phyloP scores from a whole-genome alignment of 306 rosid genomes.

The Datisca glomerata region DNA sequence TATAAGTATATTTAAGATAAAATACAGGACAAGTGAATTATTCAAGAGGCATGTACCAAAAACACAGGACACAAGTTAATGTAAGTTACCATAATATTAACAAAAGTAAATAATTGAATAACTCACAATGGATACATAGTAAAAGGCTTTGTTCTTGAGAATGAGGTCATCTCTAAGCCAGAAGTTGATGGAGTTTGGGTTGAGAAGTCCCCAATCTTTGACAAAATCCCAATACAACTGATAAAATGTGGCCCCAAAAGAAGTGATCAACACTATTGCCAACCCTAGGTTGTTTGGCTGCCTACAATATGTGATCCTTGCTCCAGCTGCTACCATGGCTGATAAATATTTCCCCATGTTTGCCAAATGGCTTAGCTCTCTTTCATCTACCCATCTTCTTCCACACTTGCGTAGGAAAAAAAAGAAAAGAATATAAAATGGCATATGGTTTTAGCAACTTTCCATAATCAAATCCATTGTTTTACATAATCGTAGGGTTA shows the following conservation, averaged over 20 bases:
- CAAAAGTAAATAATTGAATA: too few relatives aligned
- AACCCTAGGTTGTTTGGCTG: constrained; percentile 37
- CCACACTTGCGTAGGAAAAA: constrained; percentile 49
- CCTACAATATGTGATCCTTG: constrained; percentile 54
- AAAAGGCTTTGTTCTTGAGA: constrained; percentile 55
- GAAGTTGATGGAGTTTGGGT: constrained; percentile 47
- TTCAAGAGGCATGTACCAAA: too few relatives aligned
- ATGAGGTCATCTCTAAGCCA: constrained; percentile 82
- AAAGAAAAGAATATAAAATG: background rate
- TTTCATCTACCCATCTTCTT: constrained; percentile 75
- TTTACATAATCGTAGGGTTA: too few relatives aligned
- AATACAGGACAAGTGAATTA: too few relatives aligned
- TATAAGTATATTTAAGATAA: too few relatives aligned
- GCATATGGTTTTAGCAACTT: too few relatives aligned
- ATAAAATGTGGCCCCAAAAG: constrained; percentile 64
- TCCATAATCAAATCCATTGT: too few relatives aligned
- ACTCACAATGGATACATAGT: constrained; percentile 67
- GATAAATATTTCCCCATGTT: constrained; percentile 99
- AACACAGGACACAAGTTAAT: too few relatives aligned
- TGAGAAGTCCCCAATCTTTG: constrained; percentile 85
- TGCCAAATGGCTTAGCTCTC: constrained; percentile 45
- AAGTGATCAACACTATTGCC: constrained; percentile 44
- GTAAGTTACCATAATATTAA: too few relatives aligned
- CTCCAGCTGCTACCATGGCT: constrained; percentile 96
- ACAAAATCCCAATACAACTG: constrained; percentile 93